phyloP scores from a whole-genome alignment of 192 early-diverging fungal species.

The Chytriomyces confervae region DNA sequence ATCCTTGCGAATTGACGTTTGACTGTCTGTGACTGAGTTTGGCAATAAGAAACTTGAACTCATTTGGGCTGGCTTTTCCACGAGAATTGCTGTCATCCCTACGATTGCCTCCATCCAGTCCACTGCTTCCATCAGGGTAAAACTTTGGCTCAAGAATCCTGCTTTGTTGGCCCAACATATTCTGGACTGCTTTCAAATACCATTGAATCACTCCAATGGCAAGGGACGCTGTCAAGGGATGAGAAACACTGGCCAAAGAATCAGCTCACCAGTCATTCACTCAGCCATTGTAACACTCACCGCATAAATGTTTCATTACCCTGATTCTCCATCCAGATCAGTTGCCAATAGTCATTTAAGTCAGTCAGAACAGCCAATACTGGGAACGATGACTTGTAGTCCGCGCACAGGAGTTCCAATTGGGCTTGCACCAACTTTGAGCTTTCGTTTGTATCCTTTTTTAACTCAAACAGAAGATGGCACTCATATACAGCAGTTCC shows the following conservation, averaged over 20 bases:
- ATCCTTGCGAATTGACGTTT: no score
- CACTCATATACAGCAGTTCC: conserved; percentile 14
- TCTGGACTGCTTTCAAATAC: conserved; percentile 18
- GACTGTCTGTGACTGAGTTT: no score
- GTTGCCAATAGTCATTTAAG: conserved; percentile 16
- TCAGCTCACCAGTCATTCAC: background rate
- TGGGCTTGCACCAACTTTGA: conserved; percentile 12
- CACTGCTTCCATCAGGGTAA: no score
- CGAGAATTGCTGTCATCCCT: no score
- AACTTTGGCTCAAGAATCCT: no score
- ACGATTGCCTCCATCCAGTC: no score
- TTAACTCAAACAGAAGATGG: conserved; percentile 19
- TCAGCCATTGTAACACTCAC: conserved; percentile 1
- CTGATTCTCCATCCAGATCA: conserved; percentile 11
- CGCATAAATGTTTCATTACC: background rate
- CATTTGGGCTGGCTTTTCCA: no score
- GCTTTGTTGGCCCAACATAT: background rate
- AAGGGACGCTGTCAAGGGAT: background rate
- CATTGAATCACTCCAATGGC: conserved; percentile 8
- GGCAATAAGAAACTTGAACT: no score
- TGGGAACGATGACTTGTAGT: conserved; percentile 1
- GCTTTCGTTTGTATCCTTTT: background rate
- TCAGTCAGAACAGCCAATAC: conserved; percentile 18
- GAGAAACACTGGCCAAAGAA: conserved; percentile 8
- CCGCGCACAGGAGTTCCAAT: conserved; percentile 3